phyloP scores from a whole-genome alignment of 441 rosid species.

The Viola pubescens region DNA sequence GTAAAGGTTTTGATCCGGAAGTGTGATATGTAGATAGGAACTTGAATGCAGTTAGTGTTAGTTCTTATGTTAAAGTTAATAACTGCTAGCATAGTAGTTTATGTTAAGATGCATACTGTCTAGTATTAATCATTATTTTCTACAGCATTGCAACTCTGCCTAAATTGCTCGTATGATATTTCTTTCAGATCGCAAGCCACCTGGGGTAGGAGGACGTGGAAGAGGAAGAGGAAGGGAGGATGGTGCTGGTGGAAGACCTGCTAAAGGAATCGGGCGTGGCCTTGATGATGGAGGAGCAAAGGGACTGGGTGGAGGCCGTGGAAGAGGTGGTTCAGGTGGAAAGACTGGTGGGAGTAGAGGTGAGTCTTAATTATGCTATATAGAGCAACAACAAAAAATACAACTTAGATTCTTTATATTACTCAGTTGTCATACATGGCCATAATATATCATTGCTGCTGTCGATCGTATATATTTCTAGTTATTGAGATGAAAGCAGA shows the following conservation, averaged over 20 bases:
- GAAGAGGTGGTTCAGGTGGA: slow-evolving; percentile 52
- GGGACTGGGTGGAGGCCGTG: slow-evolving; percentile 59
- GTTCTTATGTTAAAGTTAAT: background rate
- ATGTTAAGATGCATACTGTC: background rate
- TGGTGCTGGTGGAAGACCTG: slow-evolving; percentile 46
- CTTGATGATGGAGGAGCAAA: slow-evolving; percentile 52
- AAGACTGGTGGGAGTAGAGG: slow-evolving; percentile 49
- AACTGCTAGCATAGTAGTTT: background rate
- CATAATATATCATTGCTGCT: background rate
- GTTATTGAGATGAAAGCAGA: too few relatives aligned
- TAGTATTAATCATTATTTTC: background rate
- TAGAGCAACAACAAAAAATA: too few relatives aligned
- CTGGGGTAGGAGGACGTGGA: slow-evolving; percentile 66
- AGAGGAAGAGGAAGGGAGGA: slow-evolving; percentile 77
- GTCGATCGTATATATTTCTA: too few relatives aligned
- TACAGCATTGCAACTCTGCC: background rate
- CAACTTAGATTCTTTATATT: too few relatives aligned
- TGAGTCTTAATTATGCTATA: slow-evolving; percentile 6
- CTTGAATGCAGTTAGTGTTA: too few relatives aligned
- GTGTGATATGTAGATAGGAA: too few relatives aligned
- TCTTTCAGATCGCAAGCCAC: slow-evolving; percentile 57
- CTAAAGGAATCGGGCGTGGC: slow-evolving; percentile 62
- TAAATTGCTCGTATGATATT: background rate
- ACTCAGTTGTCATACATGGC: too few relatives aligned
- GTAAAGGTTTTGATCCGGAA: too few relatives aligned